phyloP scores from a whole-genome alignment of 345 rosid species.

The Citrus cavaleriei region DNA sequence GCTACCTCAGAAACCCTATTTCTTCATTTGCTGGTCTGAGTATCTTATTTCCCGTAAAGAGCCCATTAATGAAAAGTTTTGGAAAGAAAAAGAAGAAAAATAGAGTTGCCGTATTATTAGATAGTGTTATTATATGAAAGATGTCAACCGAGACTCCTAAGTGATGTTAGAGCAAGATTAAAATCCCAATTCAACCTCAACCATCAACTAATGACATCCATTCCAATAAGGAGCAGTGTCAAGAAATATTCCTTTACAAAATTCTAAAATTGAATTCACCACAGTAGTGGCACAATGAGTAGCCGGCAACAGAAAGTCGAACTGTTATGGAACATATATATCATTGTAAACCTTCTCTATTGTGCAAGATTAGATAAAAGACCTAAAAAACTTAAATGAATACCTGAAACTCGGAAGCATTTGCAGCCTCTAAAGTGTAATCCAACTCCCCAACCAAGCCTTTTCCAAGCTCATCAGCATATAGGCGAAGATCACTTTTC shows the following conservation, averaged over 20 bases:
- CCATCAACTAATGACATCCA: background rate
- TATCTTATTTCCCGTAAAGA: background rate
- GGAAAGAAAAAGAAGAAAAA: background rate
- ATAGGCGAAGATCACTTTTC: conserved; percentile 75
- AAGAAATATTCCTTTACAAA: background rate
- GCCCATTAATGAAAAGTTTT: background rate
- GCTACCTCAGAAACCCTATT: background rate
- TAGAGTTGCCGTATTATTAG: background rate
- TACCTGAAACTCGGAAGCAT: conserved; percentile 86
- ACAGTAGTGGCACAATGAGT: background rate
- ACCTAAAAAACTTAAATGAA: background rate
- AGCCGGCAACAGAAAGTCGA: background rate
- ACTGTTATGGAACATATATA: background rate
- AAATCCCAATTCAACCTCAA: background rate
- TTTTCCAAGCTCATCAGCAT: conserved; percentile 97
- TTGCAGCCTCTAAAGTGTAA: conserved; percentile 80
- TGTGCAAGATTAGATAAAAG: background rate
- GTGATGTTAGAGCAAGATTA: background rate
- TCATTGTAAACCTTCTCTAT: conserved; percentile 5
- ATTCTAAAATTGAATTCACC: background rate
- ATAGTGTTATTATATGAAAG: background rate
- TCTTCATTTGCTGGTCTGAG: background rate
- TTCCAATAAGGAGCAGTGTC: background rate
- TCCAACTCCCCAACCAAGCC: conserved; percentile 95
- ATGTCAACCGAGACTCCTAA: background rate